Evolutionary conservation across 495 filamentous ascomycete species (phyloP), one percentile per base, ranked within the genome.

Genomic region (Chaetomium cochliodes): DNA sequence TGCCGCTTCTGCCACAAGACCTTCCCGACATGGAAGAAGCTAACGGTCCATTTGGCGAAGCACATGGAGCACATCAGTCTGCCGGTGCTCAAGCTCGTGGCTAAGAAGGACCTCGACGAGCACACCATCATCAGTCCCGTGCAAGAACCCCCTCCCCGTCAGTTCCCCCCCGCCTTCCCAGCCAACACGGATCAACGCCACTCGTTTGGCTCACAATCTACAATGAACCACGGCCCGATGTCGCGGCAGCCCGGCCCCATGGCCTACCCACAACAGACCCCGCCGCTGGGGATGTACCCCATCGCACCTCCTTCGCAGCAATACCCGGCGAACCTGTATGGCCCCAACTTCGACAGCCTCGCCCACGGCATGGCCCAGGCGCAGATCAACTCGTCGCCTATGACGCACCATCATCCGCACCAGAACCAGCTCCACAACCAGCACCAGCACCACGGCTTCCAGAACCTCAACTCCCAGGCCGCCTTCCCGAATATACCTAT

Each of bases 11-110:
- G 93, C 68, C 89, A 89, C 58, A 90, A 90, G 73, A 79, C 85
- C 39, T 93, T 90, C 78, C 85, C 82, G 63, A 91, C 84, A 55
- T 97, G 92, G 93, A 96, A 96, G 82, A 96, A 96, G 80, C 80
- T 97, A 60, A 96, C 91, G 3, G 92, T 92, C 33, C 93, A 97
- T 79, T 79, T 97, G 66, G 93, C 92, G n/a, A 92, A 92, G 69
- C 93, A 98, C 78, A 96, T 98, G 92, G 93, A 97, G 72, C 87
- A 90, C 64, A 90, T 98, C 72, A 91, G 90, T 68, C 83, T 98
- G 71, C 93, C 93, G 0, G 85, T 97, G 55, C 77, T 96, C 54
- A 84, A 83, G 58, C 84, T 98, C 8, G 88, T 93, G n/a, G 80
- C 79, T 51, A 74, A 77, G 49, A 83, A 79, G 63, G 79, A 83